These are phyloP conservation scores for Plectosphaerella sp. DNA, from an alignment of 2,329 filamentous ascomycete genomes.

Conservation along the genomic window DNA sequence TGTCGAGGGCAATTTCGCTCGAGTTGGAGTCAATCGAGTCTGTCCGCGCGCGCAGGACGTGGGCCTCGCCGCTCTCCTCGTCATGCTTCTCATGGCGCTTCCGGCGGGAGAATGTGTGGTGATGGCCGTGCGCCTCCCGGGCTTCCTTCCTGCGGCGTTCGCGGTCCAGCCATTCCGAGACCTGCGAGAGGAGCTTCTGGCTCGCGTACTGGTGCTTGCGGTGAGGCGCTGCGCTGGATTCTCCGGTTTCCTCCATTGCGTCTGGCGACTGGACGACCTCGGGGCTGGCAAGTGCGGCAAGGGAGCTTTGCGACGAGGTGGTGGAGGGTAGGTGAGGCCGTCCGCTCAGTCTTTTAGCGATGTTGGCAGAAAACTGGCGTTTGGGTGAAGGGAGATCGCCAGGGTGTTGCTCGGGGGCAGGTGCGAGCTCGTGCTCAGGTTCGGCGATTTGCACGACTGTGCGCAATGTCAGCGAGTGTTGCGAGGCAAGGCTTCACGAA, in stretches of 20 bases:
- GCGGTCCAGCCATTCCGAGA: constrained; percentile 77
- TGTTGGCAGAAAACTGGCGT: constrained; percentile 39
- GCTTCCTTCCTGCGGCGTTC: constrained; percentile 66
- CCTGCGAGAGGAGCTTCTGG: constrained; percentile 64
- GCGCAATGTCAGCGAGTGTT: neutral
- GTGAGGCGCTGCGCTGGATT: constrained; percentile 11
- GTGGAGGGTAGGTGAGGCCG: constrained; percentile 19
- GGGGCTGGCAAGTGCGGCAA: constrained; percentile 30
- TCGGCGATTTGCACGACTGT: constrained; percentile 56
- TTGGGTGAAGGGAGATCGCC: constrained; percentile 16
- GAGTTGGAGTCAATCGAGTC: constrained; percentile 62
- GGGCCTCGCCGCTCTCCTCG: neutral
- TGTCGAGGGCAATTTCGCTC: constrained; percentile 70
- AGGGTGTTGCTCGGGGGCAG: constrained; percentile 20
- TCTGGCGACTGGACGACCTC: constrained; percentile 21
- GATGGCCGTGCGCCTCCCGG: constrained; percentile 35
- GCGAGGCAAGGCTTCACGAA: neutral
- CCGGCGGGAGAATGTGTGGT: constrained; percentile 33
- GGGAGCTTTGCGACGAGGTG: constrained; percentile 40
- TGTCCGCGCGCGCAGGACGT: constrained; percentile 27
- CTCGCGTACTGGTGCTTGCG: constrained; percentile 33
- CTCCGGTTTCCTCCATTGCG: neutral
- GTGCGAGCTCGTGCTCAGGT: constrained; percentile 24
- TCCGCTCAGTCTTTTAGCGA: constrained; percentile 40
- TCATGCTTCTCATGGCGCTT: constrained; percentile 23